Percentiles rank a stretch among this genome's conserved stretches.
phyloP scores from a whole-genome alignment of 2,329 filamentous ascomycete genomes.

The Epichloe bromicola region DNA sequence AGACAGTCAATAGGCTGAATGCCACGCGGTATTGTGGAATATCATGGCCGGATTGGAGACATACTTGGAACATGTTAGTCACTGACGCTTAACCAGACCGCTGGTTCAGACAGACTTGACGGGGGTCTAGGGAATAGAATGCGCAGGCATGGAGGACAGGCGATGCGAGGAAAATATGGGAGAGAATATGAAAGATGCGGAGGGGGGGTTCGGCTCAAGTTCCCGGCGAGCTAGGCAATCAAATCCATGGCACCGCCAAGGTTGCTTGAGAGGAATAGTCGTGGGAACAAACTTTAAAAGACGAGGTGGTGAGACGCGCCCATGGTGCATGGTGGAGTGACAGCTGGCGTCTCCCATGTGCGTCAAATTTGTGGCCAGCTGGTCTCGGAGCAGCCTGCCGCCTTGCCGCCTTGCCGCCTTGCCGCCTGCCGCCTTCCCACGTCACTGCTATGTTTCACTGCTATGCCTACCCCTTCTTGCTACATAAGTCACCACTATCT shows the following conservation, averaged over 20 bases:
- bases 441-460: not conserved
- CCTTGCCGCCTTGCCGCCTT: too few species aligned
- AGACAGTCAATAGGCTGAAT: constrained; percentile 2
- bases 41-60: constrained; percentile 6
- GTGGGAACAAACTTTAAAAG: too few species aligned
- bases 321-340: not conserved
- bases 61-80: constrained; percentile 20
- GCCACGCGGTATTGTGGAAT: not conserved
- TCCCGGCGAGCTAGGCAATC: too few species aligned
- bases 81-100: not conserved
- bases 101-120: not conserved
- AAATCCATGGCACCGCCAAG: too few species aligned
- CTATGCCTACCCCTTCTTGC: not conserved
- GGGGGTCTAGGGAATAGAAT: not conserved
- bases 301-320: not conserved
- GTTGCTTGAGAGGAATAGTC: too few species aligned
- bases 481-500: not conserved
- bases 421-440: not conserved
- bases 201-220: too few species aligned
- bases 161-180: not conserved
- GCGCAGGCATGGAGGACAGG: constrained; percentile 1
- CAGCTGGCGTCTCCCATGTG: not conserved
- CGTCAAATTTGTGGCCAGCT: too few species aligned
- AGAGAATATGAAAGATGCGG: not conserved
- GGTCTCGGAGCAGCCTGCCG: too few species aligned